phyloP scores from a whole-genome alignment of 257 asterid genomes.

The Lavandula angustifolia region DNA sequence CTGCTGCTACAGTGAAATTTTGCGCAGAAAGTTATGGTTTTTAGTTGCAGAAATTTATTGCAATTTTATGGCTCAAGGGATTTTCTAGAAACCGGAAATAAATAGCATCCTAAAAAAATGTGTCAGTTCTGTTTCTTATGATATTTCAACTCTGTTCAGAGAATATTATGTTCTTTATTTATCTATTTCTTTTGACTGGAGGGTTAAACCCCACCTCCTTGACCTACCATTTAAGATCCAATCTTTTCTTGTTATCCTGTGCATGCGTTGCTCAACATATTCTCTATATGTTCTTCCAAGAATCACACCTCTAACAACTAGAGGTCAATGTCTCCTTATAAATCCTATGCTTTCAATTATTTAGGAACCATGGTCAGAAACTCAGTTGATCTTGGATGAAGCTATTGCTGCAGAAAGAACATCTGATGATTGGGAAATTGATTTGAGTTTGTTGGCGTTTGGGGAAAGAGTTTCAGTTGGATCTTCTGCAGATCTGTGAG shows the following conservation, averaged over 20 bases:
- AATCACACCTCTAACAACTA: constrained; percentile 16
- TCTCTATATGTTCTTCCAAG: constrained; percentile 20
- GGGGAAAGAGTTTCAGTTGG: constrained; percentile 88
- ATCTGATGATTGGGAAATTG: constrained; percentile 70
- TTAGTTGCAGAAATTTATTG: too few species aligned
- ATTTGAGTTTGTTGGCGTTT: constrained; percentile 67
- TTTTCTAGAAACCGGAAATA: too few species aligned
- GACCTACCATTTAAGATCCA: not conserved
- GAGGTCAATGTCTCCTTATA: constrained; percentile 20
- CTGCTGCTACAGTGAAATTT: too few species aligned
- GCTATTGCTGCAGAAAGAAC: constrained; percentile 39
- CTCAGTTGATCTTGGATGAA: constrained; percentile 48
- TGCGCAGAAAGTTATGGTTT: too few species aligned
- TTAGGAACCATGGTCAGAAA: constrained; percentile 76
- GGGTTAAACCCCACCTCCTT: constrained; percentile 4
- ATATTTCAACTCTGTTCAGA: too few species aligned
- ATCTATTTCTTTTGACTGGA: not conserved
- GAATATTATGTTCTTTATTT: constrained; percentile 1
- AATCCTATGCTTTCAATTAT: constrained; percentile 32
- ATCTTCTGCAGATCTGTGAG: constrained; percentile 86
- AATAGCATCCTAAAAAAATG: too few species aligned
- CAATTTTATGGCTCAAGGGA: too few species aligned
- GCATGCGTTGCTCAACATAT: constrained; percentile 1
- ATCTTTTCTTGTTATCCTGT: not conserved
- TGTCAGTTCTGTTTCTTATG: too few species aligned